Evolutionary conservation across 768 basidiomycete genomes (phyloP), one percentile per base, ranked within the genome.

Genomic region (Russula virescens): DNA sequence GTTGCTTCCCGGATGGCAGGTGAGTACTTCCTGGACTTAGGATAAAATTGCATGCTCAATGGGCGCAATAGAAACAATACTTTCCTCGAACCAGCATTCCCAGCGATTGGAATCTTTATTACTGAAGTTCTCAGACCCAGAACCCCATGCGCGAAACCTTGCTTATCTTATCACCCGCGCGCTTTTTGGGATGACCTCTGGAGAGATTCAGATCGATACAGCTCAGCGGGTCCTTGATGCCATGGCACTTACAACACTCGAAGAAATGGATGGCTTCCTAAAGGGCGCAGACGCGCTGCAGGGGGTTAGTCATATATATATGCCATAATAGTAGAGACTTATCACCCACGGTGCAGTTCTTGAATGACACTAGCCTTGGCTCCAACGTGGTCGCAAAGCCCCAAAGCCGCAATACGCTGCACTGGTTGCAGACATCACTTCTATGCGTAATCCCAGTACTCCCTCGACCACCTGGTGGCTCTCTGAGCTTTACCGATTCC

Each of bases 1-100:
- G 69, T 93, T 25, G 79, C 83, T 1, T 73, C 76, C 26, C 81
- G 81, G 68, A 83, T 94, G 60, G 89, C 90, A 55, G 82, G 91
- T 91, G 61, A 40, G 73, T 71, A 51, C 25, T 48, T 25, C 43
- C 4, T 28, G 6, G 31, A 48, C 46, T 48, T 11, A 58, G 16
- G 23, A 19, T 2, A 19, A 25, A 40, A 26, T 13, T 16, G 35
- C 42, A 21, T 60, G 48, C 25, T 60, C 54, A 55, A 25, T 23
- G 26, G 50, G 34, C 61, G 19, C 49, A 47, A 14, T 66, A 91
- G 91, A 83, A 53, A 91, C 89, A 62, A 82, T 92, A 55, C 68
- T 86, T 11, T 71, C 71, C 3, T 88, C 86, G 0, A 75, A 79
- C 43, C 68, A 79, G 21, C 77, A 75, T 55, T 55, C 70, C 2